phyloP scores from a whole-genome alignment of 306 rosid genomes.

The Dalbergia cultrata region DNA sequence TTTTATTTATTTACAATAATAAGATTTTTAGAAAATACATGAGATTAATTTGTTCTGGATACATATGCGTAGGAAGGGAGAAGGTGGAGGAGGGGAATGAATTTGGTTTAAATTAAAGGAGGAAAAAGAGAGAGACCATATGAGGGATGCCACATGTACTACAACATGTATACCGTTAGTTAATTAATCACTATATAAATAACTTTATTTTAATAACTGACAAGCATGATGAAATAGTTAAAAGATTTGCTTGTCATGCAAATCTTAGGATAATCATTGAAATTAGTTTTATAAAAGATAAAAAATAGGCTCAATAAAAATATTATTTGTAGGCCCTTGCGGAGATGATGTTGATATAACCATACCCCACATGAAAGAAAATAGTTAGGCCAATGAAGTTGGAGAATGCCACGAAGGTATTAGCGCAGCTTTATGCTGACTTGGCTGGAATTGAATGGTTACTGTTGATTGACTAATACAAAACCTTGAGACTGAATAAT shows the following conservation, averaged over 20 bases:
- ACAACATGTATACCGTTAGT: not conserved
- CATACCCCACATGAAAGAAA: constrained; percentile 24
- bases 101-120: not conserved
- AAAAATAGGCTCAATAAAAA: constrained; percentile 8
- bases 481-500: constrained; percentile 2
- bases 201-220: not conserved
- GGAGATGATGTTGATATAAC: constrained; percentile 2
- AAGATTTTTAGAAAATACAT: not conserved
- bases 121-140: not conserved
- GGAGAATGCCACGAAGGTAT: constrained; percentile 44
- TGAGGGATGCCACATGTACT: not conserved
- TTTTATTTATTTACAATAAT: not conserved
- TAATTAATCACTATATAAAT: not conserved
- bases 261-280: constrained; percentile 59
- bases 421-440: constrained; percentile 32
- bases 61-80: too few relatives aligned
- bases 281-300: constrained; percentile 1
- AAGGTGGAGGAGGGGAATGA: not conserved
- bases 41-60: not conserved
- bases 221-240: constrained; percentile 10
- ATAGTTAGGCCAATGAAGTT: not conserved
- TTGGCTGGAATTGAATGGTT: constrained; percentile 12
- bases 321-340: constrained; percentile 19
- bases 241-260: constrained; percentile 32
- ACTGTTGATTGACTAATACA: constrained; percentile 29